Base-by-base conservation (phyloP, 805 yeast genomes). In the Vanderwaltozyma tropicalis region DNA sequence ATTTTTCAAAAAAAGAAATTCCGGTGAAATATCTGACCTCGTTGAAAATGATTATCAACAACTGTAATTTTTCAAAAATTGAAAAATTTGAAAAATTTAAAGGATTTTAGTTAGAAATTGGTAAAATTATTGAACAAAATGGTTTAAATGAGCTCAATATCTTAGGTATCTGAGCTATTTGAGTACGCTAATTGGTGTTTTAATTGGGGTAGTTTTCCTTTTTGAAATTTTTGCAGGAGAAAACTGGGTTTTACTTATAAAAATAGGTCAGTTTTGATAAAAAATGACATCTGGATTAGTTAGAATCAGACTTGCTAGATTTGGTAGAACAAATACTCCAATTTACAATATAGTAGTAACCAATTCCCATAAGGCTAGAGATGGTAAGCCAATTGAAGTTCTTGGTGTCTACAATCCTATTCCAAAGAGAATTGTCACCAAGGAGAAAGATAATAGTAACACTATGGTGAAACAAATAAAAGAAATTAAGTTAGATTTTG, bases 301-400 rank as follows among this genome's bases (percentile, higher is more conserved):
- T 24, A 76, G 92, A 61, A 86, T 92, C 54, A 75, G 97, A 56
- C 68, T 92, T 41, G 94, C 96, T 34, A 71, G 96, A 45, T 87
- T 89, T 63, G 98, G 98, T 26, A 76, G 96, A 59, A 79, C 71
- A 49, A 80, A 80, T 59, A 78, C 76, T 44, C 98, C 98, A 0
- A 67, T 82, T 3, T 92, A 86, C 67, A 92, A 92, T 62, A 87
- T 92, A 38, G 96, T 89, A 12, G 96, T 89, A 12, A 76, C 94
- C 4, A 76, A 80, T 45, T 73, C 76, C 38, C 55, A 69, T 41
- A 69, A 78, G n/a, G 92, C 86, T n/a, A 71, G 94, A 48, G 87
- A 85, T 59, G 77, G 76, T 38, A 72, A 82, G 48, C 98, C 98
- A 11, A 78, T 92, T 32, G 98, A 92, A 62, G 98, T 92, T 10